Conservation (phyloP, 352 stramenopile species). For the Phytophthora fragariaefolia region DNA sequence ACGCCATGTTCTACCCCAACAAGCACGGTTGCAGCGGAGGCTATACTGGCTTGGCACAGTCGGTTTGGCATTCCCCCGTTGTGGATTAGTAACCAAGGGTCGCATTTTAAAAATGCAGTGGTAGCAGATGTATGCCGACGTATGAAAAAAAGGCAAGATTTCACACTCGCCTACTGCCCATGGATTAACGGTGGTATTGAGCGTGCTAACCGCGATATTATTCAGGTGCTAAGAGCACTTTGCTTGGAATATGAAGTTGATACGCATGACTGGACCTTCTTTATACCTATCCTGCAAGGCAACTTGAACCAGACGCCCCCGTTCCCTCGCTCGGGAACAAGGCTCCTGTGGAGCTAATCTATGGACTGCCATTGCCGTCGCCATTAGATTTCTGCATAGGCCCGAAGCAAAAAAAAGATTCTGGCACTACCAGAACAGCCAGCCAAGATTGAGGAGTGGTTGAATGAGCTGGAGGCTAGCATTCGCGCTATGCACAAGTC, state of each 20-base stretch:
- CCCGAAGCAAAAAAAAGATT: conserved; percentile 5
- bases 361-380: not conserved
- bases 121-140: conserved; percentile 22
- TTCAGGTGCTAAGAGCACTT: conserved; percentile 32
- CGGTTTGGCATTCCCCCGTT: conserved; percentile 27
- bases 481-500: conserved; percentile 20
- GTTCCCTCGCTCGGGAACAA: conserved; percentile 18
- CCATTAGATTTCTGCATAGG: conserved; percentile 10
- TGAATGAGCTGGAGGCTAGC: not conserved
- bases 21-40: conserved; percentile 17
- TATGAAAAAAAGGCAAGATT: conserved; percentile 26
- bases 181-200: conserved; percentile 45
- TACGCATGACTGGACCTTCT: conserved; percentile 17
- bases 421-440: conserved; percentile 9
- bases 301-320: conserved; percentile 46
- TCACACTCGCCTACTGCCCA: conserved; percentile 31
- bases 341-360: conserved; percentile 34
- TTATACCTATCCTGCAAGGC: conserved; percentile 29
- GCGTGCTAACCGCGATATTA: conserved; percentile 34
- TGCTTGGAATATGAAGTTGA: conserved; percentile 28
- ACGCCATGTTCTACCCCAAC: conserved; percentile 19
- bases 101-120: conserved; percentile 41
- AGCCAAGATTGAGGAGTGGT: not conserved
- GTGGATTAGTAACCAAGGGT: conserved; percentile 33
- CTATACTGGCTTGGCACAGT: conserved; percentile 30